These are phyloP conservation scores for Rhodosorus marinus DNA, from an alignment of 23 red algal genomes.

Conservation along the genomic window DNA sequence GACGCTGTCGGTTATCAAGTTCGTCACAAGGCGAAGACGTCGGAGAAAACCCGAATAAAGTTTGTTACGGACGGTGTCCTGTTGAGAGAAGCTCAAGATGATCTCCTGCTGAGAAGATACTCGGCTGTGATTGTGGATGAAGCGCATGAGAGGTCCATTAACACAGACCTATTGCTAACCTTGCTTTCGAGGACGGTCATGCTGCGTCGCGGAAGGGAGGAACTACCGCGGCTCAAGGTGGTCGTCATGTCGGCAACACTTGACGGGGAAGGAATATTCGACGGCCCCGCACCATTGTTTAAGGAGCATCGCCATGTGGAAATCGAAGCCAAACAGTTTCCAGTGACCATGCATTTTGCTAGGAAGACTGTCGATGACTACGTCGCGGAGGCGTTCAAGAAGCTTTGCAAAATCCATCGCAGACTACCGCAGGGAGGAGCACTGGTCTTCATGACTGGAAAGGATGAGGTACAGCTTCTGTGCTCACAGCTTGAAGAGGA, in stretches of 20 bases:
- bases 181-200: slow-evolving; percentile 33
- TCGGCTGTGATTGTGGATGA: slow-evolving; percentile 76
- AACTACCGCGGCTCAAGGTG: slow-evolving; percentile 18
- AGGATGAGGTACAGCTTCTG: slow-evolving; percentile 13
- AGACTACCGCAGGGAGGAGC: slow-evolving; percentile 1
- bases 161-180: slow-evolving; percentile 59
- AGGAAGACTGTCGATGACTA: slow-evolving; percentile 42
- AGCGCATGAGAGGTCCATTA: slow-evolving; percentile 65
- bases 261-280: not conserved
- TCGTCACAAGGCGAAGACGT: slow-evolving; percentile 18
- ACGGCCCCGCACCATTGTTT: not conserved
- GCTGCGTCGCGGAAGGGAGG: slow-evolving; percentile 6
- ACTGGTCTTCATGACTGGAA: not conserved
- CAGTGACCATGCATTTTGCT: slow-evolving; percentile 55
- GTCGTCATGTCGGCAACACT: slow-evolving; percentile 88
- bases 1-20: slow-evolving; percentile 52
- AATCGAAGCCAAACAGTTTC: slow-evolving; percentile 52
- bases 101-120: slow-evolving; percentile 37
- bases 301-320: slow-evolving; percentile 12
- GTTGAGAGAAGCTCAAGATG: slow-evolving; percentile 34
- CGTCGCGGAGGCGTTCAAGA: slow-evolving; percentile 45
- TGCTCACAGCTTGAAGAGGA: slow-evolving; percentile 31
- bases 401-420: slow-evolving; percentile 28
- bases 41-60: slow-evolving; percentile 9
- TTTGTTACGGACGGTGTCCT: slow-evolving; percentile 81